Percentiles rank a stretch among this genome's conserved stretches.
These are phyloP conservation scores for Solanum habrochaites DNA, from an alignment of 257 asterid genomes.

Conservation along the genomic window DNA sequence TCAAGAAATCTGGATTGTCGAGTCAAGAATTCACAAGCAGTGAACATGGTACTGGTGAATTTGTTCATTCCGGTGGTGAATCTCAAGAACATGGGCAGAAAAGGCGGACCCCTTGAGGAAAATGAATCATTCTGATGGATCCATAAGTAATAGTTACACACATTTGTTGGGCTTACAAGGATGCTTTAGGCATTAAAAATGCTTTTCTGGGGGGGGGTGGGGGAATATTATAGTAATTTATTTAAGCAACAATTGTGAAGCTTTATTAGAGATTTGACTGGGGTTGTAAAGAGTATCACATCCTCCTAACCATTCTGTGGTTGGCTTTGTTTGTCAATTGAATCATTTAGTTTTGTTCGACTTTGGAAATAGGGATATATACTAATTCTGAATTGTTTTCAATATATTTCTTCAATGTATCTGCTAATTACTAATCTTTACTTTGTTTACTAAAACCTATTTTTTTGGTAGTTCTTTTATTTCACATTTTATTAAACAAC, in stretches of 20 bases:
- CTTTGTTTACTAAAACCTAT: neutral
- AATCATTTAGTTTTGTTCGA: neutral
- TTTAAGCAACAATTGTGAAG: neutral
- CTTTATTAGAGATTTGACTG: neutral
- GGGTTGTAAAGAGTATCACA: neutral
- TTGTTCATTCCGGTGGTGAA: slow-evolving; percentile 7
- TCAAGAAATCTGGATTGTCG: slow-evolving; percentile 25
- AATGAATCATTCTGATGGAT: neutral
- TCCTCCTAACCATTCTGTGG: neutral
- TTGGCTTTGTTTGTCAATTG: neutral
- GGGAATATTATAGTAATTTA: neutral
- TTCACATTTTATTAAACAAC: neutral
- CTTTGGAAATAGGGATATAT: neutral
- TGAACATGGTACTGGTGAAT: slow-evolving; percentile 13
- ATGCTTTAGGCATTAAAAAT: neutral
- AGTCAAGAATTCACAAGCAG: slow-evolving; percentile 67
- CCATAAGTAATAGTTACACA: neutral
- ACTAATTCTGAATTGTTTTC: neutral
- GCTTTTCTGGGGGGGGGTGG: neutral
- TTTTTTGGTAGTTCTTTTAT: neutral
- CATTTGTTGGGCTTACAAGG: neutral
- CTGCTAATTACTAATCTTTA: neutral
- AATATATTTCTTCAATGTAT: neutral
- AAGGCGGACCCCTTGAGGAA: neutral
- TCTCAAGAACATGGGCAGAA: slow-evolving; percentile 13